phyloP scores from a whole-genome alignment of 805 yeast species.

The Ascoidea rubescens region DNA sequence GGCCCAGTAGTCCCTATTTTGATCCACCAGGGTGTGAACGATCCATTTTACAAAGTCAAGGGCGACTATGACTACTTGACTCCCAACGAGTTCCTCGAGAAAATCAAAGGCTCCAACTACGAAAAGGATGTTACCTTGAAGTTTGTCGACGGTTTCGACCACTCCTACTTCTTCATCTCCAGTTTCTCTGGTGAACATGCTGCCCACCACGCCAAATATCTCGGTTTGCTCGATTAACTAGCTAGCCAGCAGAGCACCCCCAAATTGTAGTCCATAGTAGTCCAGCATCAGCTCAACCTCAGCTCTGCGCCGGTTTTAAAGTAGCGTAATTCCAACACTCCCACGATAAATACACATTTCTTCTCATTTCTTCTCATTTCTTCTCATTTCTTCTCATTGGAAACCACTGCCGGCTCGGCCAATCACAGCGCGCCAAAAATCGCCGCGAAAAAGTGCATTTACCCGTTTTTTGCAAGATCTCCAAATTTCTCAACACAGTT shows the following conservation, averaged over 20 bases:
- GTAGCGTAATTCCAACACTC: too few relatives aligned
- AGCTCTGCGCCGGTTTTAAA: too few relatives aligned
- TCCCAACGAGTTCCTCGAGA: slow-evolving; percentile 58
- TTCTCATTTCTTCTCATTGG: too few relatives aligned
- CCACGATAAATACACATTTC: too few relatives aligned
- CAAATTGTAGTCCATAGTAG: too few relatives aligned
- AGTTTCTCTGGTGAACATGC: slow-evolving; percentile 76
- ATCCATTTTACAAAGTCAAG: slow-evolving; percentile 49
- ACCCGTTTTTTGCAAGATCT: too few relatives aligned
- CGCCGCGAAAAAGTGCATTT: too few relatives aligned
- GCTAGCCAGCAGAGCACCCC: not conserved
- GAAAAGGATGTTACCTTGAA: slow-evolving; percentile 45
- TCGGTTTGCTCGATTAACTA: slow-evolving; percentile 10
- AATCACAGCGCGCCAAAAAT: too few relatives aligned
- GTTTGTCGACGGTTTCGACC: slow-evolving; percentile 76
- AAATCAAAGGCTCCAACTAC: slow-evolving; percentile 42
- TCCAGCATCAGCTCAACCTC: too few relatives aligned
- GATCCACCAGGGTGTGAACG: slow-evolving; percentile 73
- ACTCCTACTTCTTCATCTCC: slow-evolving; percentile 76
- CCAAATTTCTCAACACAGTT: too few relatives aligned
- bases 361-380: too few relatives aligned
- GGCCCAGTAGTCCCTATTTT: slow-evolving; percentile 32
- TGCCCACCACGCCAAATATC: slow-evolving; percentile 66
- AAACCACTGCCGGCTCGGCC: too few relatives aligned
- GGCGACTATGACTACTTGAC: slow-evolving; percentile 36